A percentile compares a stretch with the other conserved stretches of the same genome.
Evolutionary conservation across 441 rosid genomes (phyloP).

Genomic region (Bocquillonia castaneifolia): DNA sequence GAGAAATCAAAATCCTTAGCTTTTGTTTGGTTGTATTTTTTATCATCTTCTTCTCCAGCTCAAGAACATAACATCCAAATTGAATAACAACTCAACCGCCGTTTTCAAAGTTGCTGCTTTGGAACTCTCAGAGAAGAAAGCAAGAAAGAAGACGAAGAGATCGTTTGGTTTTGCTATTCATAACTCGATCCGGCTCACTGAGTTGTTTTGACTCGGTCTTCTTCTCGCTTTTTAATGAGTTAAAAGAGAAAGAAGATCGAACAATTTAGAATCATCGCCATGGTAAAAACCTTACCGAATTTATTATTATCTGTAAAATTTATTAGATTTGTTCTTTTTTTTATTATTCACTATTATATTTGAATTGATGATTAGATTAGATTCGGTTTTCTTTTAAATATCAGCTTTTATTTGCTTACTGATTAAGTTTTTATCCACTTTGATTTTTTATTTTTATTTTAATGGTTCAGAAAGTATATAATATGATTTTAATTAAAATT

Average conservation of each 20-base stretch:
- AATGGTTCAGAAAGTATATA: background rate
- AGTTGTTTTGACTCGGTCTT: slow-evolving; percentile 20
- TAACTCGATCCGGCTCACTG: slow-evolving; percentile 50
- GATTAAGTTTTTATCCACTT: background rate
- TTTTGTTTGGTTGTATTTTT: slow-evolving; percentile 28
- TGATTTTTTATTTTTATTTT: background rate
- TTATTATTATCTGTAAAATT: background rate
- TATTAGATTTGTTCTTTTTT: slow-evolving; percentile 20
- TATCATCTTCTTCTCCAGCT: slow-evolving; percentile 30
- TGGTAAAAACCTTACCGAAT: slow-evolving; percentile 35
- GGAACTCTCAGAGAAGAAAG: slow-evolving; percentile 1
- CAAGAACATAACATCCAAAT: no score
- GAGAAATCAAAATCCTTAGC: background rate
- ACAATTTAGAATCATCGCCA: slow-evolving; percentile 32
- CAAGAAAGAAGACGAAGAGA: background rate
- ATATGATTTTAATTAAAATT: slow-evolving; percentile 3
- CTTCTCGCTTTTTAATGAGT: slow-evolving; percentile 35
- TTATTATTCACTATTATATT: no score
- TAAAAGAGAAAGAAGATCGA: slow-evolving; percentile 42
- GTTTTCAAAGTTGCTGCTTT: slow-evolving; percentile 10
- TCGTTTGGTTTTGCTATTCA: background rate
- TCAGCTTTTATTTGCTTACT: background rate
- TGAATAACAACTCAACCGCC: slow-evolving; percentile 11
- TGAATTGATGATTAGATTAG: slow-evolving; percentile 20
- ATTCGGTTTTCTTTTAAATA: background rate